phyloP scores from a whole-genome alignment of 371 early-diverging fungal genomes.

The Mortierella sp. region DNA sequence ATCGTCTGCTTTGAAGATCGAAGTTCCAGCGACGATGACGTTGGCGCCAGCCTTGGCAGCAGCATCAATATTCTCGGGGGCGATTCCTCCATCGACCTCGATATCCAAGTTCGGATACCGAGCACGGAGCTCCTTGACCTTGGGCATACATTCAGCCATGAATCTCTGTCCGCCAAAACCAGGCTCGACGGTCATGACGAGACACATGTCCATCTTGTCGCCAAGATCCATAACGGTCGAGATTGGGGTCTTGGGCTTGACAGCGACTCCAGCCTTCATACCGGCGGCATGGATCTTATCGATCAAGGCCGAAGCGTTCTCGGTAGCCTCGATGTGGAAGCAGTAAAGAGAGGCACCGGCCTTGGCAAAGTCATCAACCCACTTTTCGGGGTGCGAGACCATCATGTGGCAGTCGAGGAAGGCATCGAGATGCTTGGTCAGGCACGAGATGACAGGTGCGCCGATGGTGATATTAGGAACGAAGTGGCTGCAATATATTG shows the following conservation, averaged over 20 bases:
- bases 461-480: conserved; percentile 98
- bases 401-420: conserved; percentile 98
- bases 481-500: conserved; percentile 81
- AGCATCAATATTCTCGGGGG: conserved; percentile 84
- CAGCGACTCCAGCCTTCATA: conserved; percentile 95
- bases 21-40: conserved; percentile 98
- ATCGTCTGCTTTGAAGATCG: conserved; percentile 87
- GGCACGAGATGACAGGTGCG: conserved; percentile 90
- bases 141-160: conserved; percentile 89
- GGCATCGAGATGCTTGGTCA: conserved; percentile 90
- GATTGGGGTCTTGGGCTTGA: conserved; percentile 93
- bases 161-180: conserved; percentile 98
- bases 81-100: conserved; percentile 98
- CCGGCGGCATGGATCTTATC: conserved; percentile 82
- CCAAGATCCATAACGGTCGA: conserved; percentile 78
- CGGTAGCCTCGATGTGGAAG: conserved; percentile 95
- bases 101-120: conserved; percentile 92
- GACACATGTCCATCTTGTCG: conserved; percentile 86
- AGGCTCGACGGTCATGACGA: conserved; percentile 99
- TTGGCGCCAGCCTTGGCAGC: conserved; percentile 96
- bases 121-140: conserved; percentile 81
- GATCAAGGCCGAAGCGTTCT: conserved; percentile 81
- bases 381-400: conserved; percentile 95
- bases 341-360: conserved; percentile 94
- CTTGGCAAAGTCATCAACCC: conserved; percentile 94